Evolutionary conservation across 768 basidiomycete species (phyloP).

Genomic region (Amanita muscaria): DNA sequence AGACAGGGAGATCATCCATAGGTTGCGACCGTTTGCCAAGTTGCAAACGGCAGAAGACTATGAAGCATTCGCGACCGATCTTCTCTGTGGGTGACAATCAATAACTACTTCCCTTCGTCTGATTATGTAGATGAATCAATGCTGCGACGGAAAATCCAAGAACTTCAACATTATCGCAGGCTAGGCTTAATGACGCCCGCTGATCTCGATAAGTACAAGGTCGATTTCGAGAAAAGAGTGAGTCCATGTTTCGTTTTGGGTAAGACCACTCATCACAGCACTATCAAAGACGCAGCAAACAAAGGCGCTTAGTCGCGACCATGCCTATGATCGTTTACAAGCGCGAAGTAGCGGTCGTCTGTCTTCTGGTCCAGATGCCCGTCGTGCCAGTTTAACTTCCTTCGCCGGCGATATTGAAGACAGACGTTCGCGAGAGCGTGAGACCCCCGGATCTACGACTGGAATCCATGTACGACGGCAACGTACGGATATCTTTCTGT

Average conservation of each 20-base stretch:
- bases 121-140: conserved; percentile 66
- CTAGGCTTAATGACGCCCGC: conserved; percentile 75
- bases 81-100: conserved; percentile 60
- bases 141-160: conserved; percentile 80
- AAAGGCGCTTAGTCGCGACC: conserved; percentile 51
- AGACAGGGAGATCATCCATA: conserved; percentile 83
- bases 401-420: conserved; percentile 38
- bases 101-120: neutral
- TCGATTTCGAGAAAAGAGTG: conserved; percentile 66
- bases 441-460: conserved; percentile 28
- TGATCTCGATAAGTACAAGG: conserved; percentile 89
- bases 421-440: conserved; percentile 52
- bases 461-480: conserved; percentile 34
- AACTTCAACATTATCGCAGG: conserved; percentile 84
- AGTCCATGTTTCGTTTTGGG: conserved; percentile 19
- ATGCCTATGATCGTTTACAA: conserved; percentile 43
- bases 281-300: conserved; percentile 41
- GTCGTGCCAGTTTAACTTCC: conserved; percentile 32
- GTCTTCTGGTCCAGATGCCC: conserved; percentile 46
- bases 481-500: conserved; percentile 24
- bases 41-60: conserved; percentile 89
- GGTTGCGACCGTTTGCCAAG: conserved; percentile 84
- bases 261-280: conserved; percentile 9
- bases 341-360: conserved; percentile 43
- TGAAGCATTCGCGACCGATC: conserved; percentile 79